Evolutionary conservation across 371 early-diverging fungal genomes (phyloP).

Genomic region (Modicella reniformis): DNA sequence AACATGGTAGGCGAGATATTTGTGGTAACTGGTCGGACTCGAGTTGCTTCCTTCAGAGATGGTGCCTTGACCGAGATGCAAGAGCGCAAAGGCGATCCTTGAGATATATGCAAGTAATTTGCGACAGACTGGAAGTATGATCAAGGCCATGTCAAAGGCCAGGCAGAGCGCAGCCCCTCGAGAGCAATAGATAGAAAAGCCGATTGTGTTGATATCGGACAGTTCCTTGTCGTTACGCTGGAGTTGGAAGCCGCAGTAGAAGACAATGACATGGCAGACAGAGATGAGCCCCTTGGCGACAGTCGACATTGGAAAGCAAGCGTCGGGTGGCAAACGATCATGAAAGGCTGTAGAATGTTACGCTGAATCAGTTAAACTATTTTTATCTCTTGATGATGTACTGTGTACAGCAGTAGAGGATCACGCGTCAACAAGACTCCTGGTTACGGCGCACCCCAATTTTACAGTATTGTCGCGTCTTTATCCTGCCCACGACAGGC

Average conservation of each 20-base stretch:
- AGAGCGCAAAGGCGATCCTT: conserved; percentile 57
- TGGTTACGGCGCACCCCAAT: too few species aligned
- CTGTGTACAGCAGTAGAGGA: too few species aligned
- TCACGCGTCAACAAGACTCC: too few species aligned
- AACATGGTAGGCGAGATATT: conserved; percentile 67
- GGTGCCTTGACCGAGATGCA: conserved; percentile 71
- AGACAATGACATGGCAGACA: conserved; percentile 51
- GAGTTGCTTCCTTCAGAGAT: conserved; percentile 48
- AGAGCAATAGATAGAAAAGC: conserved; percentile 58
- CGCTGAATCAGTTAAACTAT: too few species aligned
- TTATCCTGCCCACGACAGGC: too few species aligned
- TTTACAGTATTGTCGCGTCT: too few species aligned
- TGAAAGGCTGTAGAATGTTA: too few species aligned
- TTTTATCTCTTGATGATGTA: too few species aligned
- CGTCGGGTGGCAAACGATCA: neutral
- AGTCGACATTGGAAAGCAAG: conserved; percentile 28
- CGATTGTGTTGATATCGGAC: conserved; percentile 57
- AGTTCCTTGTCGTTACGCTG: conserved; percentile 59
- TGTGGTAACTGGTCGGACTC: conserved; percentile 67
- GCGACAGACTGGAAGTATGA: conserved; percentile 84
- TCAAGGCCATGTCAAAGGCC: conserved; percentile 65
- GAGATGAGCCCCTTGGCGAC: conserved; percentile 26
- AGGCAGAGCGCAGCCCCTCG: conserved; percentile 67
- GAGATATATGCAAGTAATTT: conserved; percentile 76
- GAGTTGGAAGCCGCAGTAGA: conserved; percentile 57